Conservation (phyloP, 2,329 filamentous ascomycete genomes). For the Cercospora sp. region DNA sequence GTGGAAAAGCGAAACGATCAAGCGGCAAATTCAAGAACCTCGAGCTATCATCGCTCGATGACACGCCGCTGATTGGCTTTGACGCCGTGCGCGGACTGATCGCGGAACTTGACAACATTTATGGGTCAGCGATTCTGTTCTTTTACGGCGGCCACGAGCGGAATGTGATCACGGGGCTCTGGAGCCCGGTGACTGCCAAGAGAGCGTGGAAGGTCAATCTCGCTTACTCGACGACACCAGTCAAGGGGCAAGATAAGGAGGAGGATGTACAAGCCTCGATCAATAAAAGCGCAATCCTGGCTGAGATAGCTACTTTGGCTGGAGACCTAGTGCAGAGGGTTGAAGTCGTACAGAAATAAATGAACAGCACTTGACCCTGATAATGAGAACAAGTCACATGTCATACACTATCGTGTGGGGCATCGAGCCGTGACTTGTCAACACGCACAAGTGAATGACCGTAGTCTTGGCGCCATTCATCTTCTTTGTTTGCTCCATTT, state of each 20-base stretch:
- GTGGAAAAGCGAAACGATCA: conserved; percentile 41
- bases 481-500: neutral
- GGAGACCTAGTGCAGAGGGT: conserved; percentile 66
- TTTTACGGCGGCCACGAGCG: conserved; percentile 68
- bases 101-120: conserved; percentile 66
- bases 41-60: conserved; percentile 55
- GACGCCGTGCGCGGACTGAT: conserved; percentile 66
- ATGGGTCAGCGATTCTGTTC: conserved; percentile 71
- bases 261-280: conserved; percentile 54
- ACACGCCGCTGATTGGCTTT: conserved; percentile 52
- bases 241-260: conserved; percentile 38
- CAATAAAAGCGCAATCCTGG: conserved; percentile 67
- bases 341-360: conserved; percentile 46
- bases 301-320: conserved; percentile 68
- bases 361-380: neutral
- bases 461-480: neutral
- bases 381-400: neutral
- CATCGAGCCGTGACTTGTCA: neutral
- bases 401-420: neutral
- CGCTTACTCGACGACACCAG: conserved; percentile 65
- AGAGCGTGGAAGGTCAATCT: conserved; percentile 71
- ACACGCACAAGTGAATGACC: neutral
- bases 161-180: conserved; percentile 63
- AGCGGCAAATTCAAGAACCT: conserved; percentile 78
- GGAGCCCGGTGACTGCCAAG: conserved; percentile 59